Conservation (phyloP, 2,329 filamentous ascomycete species). For the Daldinia sp. region DNA sequence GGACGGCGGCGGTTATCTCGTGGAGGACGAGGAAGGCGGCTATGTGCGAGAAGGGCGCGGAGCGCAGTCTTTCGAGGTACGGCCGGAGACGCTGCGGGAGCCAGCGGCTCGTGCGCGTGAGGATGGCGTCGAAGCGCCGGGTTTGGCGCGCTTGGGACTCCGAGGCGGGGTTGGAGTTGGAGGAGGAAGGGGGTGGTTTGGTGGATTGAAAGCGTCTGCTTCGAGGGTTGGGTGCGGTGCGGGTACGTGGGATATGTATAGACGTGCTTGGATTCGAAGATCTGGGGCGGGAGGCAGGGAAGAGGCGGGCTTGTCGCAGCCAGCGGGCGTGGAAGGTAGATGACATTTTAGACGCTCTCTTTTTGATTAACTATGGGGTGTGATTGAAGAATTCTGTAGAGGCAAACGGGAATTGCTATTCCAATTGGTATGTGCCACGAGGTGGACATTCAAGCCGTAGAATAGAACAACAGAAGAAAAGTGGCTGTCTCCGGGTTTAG, state of each 20-base stretch:
- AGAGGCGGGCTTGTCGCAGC: conserved; percentile 31
- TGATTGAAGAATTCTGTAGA: background rate
- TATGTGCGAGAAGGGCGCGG: conserved; percentile 84
- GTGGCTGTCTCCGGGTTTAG: background rate
- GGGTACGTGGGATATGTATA: conserved; percentile 6
- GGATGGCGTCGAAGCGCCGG: conserved; percentile 52
- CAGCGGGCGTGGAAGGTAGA: conserved; percentile 28
- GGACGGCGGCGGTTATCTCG: conserved; percentile 88
- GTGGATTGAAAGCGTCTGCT: conserved; percentile 43
- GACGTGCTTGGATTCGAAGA: conserved; percentile 1
- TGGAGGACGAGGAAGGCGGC: conserved; percentile 90
- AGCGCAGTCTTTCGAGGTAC: conserved; percentile 77
- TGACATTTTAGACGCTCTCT: conserved; percentile 33
- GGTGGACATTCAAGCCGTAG: background rate
- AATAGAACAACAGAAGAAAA: too few relatives aligned
- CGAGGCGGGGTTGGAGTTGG: conserved; percentile 11
- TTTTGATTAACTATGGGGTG: background rate
- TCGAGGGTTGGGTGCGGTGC: conserved; percentile 6
- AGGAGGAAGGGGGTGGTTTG: conserved; percentile 12
- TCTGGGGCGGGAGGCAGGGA: conserved; percentile 11
- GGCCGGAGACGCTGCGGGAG: conserved; percentile 75
- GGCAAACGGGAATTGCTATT: background rate
- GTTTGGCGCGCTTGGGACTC: conserved; percentile 28
- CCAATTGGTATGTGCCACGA: background rate
- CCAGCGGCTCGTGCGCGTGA: conserved; percentile 55